Evolutionary conservation across 1,284 basidiomycete species (phyloP).

Genomic region (Boletus smithii): DNA sequence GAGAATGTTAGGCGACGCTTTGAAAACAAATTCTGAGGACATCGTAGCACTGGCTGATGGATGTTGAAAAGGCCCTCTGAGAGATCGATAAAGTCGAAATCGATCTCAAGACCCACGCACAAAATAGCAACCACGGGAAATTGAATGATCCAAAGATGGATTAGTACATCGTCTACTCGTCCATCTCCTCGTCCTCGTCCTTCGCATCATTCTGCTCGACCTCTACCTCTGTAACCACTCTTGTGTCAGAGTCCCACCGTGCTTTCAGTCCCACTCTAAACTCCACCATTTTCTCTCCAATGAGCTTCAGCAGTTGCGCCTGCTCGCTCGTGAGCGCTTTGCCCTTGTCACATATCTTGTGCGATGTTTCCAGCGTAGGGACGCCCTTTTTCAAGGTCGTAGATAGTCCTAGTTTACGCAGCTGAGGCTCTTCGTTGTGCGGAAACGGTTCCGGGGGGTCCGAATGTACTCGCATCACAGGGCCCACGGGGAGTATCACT

Average conservation of each 20-base stretch:
- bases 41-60: too few relatives aligned
- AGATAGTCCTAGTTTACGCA: constrained; percentile 86
- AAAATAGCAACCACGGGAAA: not conserved
- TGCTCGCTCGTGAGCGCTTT: constrained; percentile 80
- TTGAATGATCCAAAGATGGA: too few relatives aligned
- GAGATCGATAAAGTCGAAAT: constrained; percentile 29
- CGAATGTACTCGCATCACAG: constrained; percentile 69
- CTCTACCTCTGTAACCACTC: constrained; percentile 63
- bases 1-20: constrained; percentile 55
- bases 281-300: constrained; percentile 81
- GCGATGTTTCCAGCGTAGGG: constrained; percentile 79
- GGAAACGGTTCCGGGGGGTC: constrained; percentile 85
- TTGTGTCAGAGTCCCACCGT: constrained; percentile 73
- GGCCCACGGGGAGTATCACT: constrained; percentile 73
- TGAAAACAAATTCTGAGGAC: constrained; percentile 50
- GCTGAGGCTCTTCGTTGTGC: constrained; percentile 94
- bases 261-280: constrained; percentile 74
- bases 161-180: constrained; percentile 20
- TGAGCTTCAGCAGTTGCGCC: constrained; percentile 84
- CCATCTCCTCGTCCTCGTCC: constrained; percentile 42
- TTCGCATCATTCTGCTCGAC: constrained; percentile 32
- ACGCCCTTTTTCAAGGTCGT: constrained; percentile 87
- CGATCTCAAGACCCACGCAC: constrained; percentile 2
- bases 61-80: constrained; percentile 46
- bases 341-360: constrained; percentile 83